phyloP scores from a whole-genome alignment of 768 basidiomycete genomes.

The Hemileccinum impolitum region DNA sequence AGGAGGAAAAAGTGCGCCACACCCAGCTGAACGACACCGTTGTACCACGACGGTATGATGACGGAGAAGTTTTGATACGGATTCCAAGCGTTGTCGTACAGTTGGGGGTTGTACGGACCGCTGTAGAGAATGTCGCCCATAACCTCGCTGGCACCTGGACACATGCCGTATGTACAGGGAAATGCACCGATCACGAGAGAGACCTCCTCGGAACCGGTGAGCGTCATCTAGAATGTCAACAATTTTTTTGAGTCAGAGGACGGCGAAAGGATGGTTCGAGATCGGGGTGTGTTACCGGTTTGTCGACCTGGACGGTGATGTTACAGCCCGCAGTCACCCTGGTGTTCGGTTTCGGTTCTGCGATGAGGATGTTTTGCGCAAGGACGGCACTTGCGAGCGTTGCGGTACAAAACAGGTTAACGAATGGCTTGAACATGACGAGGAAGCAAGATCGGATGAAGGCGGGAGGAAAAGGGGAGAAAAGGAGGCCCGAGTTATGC shows the following conservation, averaged over 20 bases:
- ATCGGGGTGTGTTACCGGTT: slow-evolving; percentile 28
- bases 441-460: neutral
- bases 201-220: slow-evolving; percentile 6
- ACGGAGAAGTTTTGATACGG: slow-evolving; percentile 10
- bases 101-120: slow-evolving; percentile 3
- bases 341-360: slow-evolving; percentile 32
- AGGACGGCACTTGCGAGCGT: slow-evolving; percentile 21
- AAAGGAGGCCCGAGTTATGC: too few species aligned
- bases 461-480: too few species aligned
- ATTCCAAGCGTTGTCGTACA: neutral
- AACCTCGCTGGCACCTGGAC: neutral
- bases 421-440: slow-evolving; percentile 12
- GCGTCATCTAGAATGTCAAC: neutral
- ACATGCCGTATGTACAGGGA: neutral
- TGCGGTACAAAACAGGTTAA: neutral
- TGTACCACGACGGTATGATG: neutral
- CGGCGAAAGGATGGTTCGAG: too few species aligned
- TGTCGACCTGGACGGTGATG: slow-evolving; percentile 39
- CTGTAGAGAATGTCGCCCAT: slow-evolving; percentile 10
- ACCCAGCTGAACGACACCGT: neutral
- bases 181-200: slow-evolving; percentile 3
- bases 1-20: slow-evolving; percentile 4
- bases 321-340: slow-evolving; percentile 32
- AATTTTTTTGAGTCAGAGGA: neutral
- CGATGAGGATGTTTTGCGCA: slow-evolving; percentile 41